These are phyloP conservation scores for Xerocomus brunneocitrinus DNA, from an alignment of 768 basidiomycete genomes.

Conservation along the genomic window DNA sequence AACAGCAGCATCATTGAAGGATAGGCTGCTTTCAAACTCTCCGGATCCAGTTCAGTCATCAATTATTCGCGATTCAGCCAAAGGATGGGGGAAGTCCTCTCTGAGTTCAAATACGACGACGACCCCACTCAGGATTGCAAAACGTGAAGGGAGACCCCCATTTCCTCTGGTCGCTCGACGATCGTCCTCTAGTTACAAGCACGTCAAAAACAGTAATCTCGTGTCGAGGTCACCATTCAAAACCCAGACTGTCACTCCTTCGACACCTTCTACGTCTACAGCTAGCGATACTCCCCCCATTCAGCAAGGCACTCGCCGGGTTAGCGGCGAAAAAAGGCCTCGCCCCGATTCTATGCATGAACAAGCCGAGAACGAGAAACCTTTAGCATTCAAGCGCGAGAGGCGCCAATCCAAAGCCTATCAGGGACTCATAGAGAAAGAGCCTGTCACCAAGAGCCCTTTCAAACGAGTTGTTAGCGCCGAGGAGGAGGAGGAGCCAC, in stretches of 20 bases:
- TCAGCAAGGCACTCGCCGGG: constrained; percentile 36
- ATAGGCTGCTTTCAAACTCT: constrained; percentile 58
- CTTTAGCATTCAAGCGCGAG: constrained; percentile 64
- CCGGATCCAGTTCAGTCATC: constrained; percentile 62
- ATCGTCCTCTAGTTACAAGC: constrained; percentile 73
- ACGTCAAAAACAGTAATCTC: constrained; percentile 70
- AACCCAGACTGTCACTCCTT: constrained; percentile 52
- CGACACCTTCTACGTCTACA: constrained; percentile 22
- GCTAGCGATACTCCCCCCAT: constrained; percentile 5
- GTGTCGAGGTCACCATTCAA: constrained; percentile 88
- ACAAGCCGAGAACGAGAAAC: constrained; percentile 68
- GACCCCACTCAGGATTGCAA: constrained; percentile 71
- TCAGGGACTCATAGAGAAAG: constrained; percentile 67
- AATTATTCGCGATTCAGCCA: constrained; percentile 58
- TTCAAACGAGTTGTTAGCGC: constrained; percentile 43
- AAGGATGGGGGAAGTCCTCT: constrained; percentile 53
- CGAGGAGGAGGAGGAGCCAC: constrained; percentile 31
- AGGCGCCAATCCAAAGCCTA: constrained; percentile 72
- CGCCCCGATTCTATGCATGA: constrained; percentile 69
- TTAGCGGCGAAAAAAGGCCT: constrained; percentile 76
- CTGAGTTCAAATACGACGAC: constrained; percentile 31
- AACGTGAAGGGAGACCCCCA: constrained; percentile 50
- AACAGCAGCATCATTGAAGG: constrained; percentile 47
- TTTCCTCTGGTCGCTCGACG: constrained; percentile 60
- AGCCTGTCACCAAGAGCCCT: constrained; percentile 80